Base-by-base conservation (phyloP, 2,329 filamentous ascomycete genomes). In the Colletotrichum tropicicola region DNA sequence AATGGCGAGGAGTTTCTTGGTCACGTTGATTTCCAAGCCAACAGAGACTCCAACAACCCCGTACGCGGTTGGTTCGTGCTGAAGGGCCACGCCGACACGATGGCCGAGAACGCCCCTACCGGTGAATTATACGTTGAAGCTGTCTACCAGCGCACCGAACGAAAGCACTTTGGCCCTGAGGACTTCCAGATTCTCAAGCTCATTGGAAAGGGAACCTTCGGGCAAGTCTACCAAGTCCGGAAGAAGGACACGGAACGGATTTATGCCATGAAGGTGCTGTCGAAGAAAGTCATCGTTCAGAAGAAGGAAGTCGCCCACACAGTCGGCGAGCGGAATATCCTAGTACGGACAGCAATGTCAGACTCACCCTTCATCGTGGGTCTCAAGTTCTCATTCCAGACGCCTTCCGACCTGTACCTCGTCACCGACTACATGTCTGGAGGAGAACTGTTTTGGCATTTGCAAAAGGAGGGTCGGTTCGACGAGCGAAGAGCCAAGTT, bases 401-500 rank as follows among this genome's bases (percentile, higher is more conserved):
- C 96, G 0, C 93, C 94, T 2, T 96, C 94, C 4, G 96, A 99
- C 77, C 87, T 99, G 2, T 98, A 98, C 76, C 85, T 99, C n/a
- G 96, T 99, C 13, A 98, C 96, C 5, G 96, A 98, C 76, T 99
- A 98, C 82, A 98, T 99, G 96, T 99, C 96, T 15, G 96, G 96
- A 39, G 96, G 96, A 62, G 96, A 99, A 78, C 85, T 99, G 2
- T 99, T 99, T 80, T 99, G 96, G 95, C 96, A 99, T 82, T 81
- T 99, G 63, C 96, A 99, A 76, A 97, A 97, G 75, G 96, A 98
- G 76, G 95, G 95, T 53, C 91, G 95, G 28, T 99, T 99, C 78
- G 91, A 96, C 70, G 96, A 98, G 82, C 92, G 90, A 72, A 89
- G 96, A 23, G 96, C 96, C 70, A 98, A 98, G 79, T 99, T 99